Evolutionary conservation across 1,284 basidiomycete species (phyloP), one percentile per base, ranked within the genome.

Genomic region (Malassezia obtusa): DNA sequence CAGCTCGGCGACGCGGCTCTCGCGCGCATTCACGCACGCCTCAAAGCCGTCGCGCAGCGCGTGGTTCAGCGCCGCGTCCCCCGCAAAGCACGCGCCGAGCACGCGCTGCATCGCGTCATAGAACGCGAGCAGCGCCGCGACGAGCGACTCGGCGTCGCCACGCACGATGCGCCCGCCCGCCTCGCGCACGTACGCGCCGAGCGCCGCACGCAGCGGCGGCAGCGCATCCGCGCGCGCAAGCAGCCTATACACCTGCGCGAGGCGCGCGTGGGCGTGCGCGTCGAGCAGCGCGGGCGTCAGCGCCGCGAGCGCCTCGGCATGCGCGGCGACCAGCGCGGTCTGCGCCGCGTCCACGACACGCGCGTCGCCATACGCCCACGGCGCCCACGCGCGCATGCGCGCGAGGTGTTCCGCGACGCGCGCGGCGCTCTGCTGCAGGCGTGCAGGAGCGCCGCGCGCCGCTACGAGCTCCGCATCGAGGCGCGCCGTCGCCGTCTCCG

Each of bases 1-100:
- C 81, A 91, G 84, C 76, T 95, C 91, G 0, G 92, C 91, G 4
- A 89, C 89, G 61, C 87, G 90, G 68, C 84, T 86, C 50, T 83
- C 82, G 21, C 90, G 80, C 22, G 81, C 79, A 67, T 85, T 86
- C 77, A 96, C 85, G 31, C 87, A 89, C 12, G 75, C 76, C n/a
- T 82, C 79, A 75, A 94, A 91, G 0, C 85, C 86, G 54, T 87
- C 84, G 35, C 78, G 71, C 33, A 79, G 73, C 1, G 77, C 75
- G 52, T 79, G 61, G 15, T 54, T 56, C 52, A 77, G 75, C 9
- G 67, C 64, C 6, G 51, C 45, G 25, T 74, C 68, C 12, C 52
- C 52, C 47, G 44, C 39, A 48, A 69, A 66, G 40, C 55, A 49
- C 6, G 59, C 51, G 4, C 31, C 30, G 24, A 69, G 59, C 32